A percentile compares a stretch with the other conserved stretches of the same genome.
phyloP scores from a whole-genome alignment of 305 asterid genomes.

The Fraxinus xanthoxyloides region DNA sequence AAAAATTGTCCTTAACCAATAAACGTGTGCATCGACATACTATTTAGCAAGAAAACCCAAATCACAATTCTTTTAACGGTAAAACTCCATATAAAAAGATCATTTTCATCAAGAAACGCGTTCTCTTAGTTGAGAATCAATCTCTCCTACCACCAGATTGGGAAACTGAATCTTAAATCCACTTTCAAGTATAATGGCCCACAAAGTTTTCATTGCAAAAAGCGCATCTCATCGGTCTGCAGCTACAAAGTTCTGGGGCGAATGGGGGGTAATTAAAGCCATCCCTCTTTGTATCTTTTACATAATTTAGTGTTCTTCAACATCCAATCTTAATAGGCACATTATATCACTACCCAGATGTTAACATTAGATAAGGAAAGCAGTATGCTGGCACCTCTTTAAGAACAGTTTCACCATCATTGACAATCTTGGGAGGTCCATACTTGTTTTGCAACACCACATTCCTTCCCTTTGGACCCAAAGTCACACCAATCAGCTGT shows the following conservation, averaged over 20 bases:
- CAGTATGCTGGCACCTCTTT: conserved; percentile 53
- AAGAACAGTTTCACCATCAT: conserved; percentile 88
- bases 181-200: background rate
- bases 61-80: background rate
- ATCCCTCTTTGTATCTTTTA: background rate
- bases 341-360: background rate
- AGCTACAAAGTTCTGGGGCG: background rate
- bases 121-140: background rate
- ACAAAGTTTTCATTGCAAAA: background rate
- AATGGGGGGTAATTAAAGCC: background rate
- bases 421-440: conserved; percentile 94
- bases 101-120: background rate
- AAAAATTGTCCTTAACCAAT: background rate
- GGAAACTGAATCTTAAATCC: background rate
- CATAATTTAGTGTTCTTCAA: background rate
- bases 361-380: background rate
- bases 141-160: background rate
- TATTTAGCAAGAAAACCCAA: background rate
- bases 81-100: background rate
- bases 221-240: background rate
- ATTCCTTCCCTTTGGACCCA: conserved; percentile 94
- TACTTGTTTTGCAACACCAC: conserved; percentile 88
- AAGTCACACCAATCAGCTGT: conserved; percentile 77
- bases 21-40: background rate
- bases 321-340: background rate